phyloP scores from a whole-genome alignment of 1,284 basidiomycete genomes.

The Lentinula novae-zelandiae region DNA sequence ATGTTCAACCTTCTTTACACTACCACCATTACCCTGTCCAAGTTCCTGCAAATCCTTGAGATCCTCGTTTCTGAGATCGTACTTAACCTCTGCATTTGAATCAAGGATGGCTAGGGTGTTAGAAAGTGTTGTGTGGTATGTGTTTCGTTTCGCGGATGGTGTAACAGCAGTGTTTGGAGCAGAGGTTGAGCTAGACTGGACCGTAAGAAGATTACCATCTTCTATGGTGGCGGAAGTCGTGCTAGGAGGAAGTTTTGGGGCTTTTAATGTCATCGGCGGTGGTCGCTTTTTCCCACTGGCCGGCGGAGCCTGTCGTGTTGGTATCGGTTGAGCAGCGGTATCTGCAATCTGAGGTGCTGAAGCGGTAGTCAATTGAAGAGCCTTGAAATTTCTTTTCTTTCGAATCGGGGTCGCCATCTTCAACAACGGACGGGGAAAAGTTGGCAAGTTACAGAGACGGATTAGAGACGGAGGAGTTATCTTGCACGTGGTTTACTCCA shows the following conservation, averaged over 20 bases:
- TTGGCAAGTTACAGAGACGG: not conserved
- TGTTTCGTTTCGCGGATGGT: slow-evolving; percentile 44
- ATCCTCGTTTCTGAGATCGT: slow-evolving; percentile 78
- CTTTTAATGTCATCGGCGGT: slow-evolving; percentile 51
- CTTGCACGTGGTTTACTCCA: not conserved
- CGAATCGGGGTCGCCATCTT: slow-evolving; percentile 14
- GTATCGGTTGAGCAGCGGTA: slow-evolving; percentile 14
- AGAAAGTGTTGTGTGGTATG: slow-evolving; percentile 69
- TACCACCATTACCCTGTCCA: slow-evolving; percentile 97
- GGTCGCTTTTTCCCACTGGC: slow-evolving; percentile 45
- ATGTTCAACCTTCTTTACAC: slow-evolving; percentile 94
- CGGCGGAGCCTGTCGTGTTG: slow-evolving; percentile 14
- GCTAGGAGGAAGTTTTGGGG: slow-evolving; percentile 36
- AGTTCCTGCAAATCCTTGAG: slow-evolving; percentile 84
- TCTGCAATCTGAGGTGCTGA: slow-evolving; percentile 13
- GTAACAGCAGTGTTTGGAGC: slow-evolving; percentile 32
- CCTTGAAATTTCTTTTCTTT: slow-evolving; percentile 17
- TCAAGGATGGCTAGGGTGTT: slow-evolving; percentile 73
- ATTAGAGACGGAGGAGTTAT: not conserved
- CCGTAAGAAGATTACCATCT: slow-evolving; percentile 33
- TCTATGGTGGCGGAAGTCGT: slow-evolving; percentile 29
- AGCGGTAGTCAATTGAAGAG: slow-evolving; percentile 11
- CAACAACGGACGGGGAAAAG: not conserved
- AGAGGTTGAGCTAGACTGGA: slow-evolving; percentile 33
- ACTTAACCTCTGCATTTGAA: slow-evolving; percentile 72